phyloP scores from a whole-genome alignment of 2,329 filamentous ascomycete species.

The Colletotrichum aenigma region DNA sequence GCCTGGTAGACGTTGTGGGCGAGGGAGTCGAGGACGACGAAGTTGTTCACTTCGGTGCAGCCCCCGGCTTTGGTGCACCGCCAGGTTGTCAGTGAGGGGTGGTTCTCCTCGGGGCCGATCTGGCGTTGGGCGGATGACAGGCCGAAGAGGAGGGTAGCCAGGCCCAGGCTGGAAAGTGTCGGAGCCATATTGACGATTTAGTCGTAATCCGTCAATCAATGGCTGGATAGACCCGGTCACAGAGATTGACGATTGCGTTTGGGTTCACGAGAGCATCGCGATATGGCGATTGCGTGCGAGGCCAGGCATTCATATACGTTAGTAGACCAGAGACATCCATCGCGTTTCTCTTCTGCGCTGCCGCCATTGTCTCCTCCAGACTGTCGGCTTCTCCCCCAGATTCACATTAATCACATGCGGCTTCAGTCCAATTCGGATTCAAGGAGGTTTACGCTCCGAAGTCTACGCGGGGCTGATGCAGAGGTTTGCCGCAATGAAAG shows the following conservation, averaged over 20 bases:
- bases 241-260: not conserved
- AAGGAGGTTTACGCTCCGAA: conserved; percentile 6
- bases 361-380: not conserved
- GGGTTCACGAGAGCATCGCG: not conserved
- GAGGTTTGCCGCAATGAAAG: not conserved
- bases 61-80: conserved; percentile 55
- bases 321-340: too few species aligned
- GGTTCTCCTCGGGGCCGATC: conserved; percentile 46
- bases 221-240: not conserved
- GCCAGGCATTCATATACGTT: not conserved
- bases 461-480: not conserved
- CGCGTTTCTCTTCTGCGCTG: accelerated
- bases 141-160: conserved; percentile 25
- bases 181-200: conserved; percentile 3
- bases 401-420: not conserved
- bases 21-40: conserved; percentile 54
- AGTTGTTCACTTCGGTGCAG: conserved; percentile 50
- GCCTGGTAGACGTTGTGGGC: conserved; percentile 50
- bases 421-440: not conserved
- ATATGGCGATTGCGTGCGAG: not conserved
- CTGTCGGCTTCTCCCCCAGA: not conserved
- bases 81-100: conserved; percentile 56
- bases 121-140: conserved; percentile 41
- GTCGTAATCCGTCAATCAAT: not conserved
- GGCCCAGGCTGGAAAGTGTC: not conserved